phyloP scores from a whole-genome alignment of 106 monocot species.

The Iris macrosiphon region DNA sequence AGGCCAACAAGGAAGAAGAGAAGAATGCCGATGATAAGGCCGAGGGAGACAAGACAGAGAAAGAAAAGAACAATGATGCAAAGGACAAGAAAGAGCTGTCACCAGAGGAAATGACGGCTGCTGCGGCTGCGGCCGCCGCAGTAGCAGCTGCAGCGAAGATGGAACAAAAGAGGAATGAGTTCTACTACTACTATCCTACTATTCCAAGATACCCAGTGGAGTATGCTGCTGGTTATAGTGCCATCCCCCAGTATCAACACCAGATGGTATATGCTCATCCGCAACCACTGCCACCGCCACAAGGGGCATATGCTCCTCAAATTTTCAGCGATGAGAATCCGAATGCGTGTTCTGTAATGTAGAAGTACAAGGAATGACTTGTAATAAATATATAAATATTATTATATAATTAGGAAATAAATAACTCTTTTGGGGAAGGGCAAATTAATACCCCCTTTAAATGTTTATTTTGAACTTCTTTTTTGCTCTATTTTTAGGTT shows the following conservation, averaged over 20 bases:
- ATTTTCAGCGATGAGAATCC: slow-evolving; percentile 27
- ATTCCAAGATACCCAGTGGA: slow-evolving; percentile 24
- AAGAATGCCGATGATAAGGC: slow-evolving; percentile 11
- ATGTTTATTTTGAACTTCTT: too few species aligned
- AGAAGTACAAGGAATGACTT: not conserved
- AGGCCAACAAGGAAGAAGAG: not conserved
- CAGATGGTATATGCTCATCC: too few species aligned
- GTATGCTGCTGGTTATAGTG: too few species aligned
- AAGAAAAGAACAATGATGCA: too few species aligned
- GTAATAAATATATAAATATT: not conserved
- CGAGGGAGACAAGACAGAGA: too few species aligned
- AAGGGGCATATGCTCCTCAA: slow-evolving; percentile 46
- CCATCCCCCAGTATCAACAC: too few species aligned
- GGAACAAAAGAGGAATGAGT: slow-evolving; percentile 41
- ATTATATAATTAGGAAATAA: not conserved
- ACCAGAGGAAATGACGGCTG: too few species aligned
- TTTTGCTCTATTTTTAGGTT: too few species aligned
- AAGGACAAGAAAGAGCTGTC: not conserved
- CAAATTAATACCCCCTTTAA: too few species aligned
- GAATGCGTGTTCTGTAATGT: slow-evolving; percentile 34
- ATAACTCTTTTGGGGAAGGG: slow-evolving; percentile 3
- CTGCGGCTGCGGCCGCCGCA: not conserved
- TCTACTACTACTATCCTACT: slow-evolving; percentile 46
- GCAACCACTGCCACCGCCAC: too few species aligned
- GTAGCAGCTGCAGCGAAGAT: slow-evolving; percentile 22